phyloP scores from a whole-genome alignment of 305 asterid species.

The Solanum hybrid region DNA sequence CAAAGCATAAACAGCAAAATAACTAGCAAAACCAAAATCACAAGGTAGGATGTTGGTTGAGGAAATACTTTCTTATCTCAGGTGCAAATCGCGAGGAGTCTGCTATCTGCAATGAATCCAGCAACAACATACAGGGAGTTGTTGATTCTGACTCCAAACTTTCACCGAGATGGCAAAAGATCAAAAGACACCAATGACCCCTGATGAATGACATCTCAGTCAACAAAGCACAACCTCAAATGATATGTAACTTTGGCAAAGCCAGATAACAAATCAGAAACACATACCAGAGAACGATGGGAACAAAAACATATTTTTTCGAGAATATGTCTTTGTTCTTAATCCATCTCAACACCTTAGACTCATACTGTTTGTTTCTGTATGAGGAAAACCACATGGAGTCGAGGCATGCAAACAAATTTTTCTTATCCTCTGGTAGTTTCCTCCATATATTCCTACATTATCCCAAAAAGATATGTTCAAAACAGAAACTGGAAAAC shows the following conservation, averaged over 20 bases:
- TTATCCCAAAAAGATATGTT: neutral
- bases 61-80: slow-evolving; percentile 35
- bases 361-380: slow-evolving; percentile 4
- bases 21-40: neutral
- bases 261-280: neutral
- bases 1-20: neutral
- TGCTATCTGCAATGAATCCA: slow-evolving; percentile 45
- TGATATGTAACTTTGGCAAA: neutral
- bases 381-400: slow-evolving; percentile 41
- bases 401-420: slow-evolving; percentile 28
- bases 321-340: slow-evolving; percentile 24
- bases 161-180: slow-evolving; percentile 45
- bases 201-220: slow-evolving; percentile 20
- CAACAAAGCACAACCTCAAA: neutral
- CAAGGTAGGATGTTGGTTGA: neutral
- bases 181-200: slow-evolving; percentile 53
- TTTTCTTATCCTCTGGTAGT: slow-evolving; percentile 37
- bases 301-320: slow-evolving; percentile 37
- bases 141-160: slow-evolving; percentile 11
- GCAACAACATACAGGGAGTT: slow-evolving; percentile 49
- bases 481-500: neutral
- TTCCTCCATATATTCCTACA: slow-evolving; percentile 40
- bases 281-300: slow-evolving; percentile 37
- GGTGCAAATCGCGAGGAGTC: slow-evolving; percentile 43
- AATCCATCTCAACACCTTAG: slow-evolving; percentile 35